phyloP scores from a whole-genome alignment of 768 basidiomycete genomes.

The Tulasnella sp. region DNA sequence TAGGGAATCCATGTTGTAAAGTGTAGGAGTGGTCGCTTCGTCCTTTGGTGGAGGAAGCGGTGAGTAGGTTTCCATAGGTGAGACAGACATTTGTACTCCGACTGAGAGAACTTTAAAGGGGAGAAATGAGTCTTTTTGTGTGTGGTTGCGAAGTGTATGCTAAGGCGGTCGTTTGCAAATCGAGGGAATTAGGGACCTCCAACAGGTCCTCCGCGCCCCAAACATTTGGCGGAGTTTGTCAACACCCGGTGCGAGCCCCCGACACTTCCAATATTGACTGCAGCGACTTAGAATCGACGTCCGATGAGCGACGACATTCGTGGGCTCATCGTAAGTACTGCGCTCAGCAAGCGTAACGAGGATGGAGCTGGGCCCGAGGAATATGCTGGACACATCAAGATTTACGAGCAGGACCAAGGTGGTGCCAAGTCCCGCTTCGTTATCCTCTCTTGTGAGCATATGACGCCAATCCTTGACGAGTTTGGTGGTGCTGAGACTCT shows the following conservation, averaged over 20 bases:
- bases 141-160: neutral
- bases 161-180: neutral
- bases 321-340: slow-evolving; percentile 5
- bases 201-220: neutral
- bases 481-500: neutral
- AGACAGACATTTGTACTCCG: neutral
- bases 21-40: neutral
- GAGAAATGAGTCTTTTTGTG: neutral
- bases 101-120: neutral
- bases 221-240: slow-evolving; percentile 6
- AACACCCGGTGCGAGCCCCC: neutral
- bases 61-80: no score
- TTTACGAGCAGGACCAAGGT: slow-evolving; percentile 82
- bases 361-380: slow-evolving; percentile 60
- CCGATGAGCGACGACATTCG: slow-evolving; percentile 11
- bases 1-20: neutral
- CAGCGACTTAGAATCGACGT: neutral
- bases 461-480: neutral
- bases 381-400: slow-evolving; percentile 85
- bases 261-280: neutral
- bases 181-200: neutral
- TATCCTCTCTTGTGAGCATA: slow-evolving; percentile 75
- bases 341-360: slow-evolving; percentile 1
- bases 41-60: neutral
- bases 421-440: slow-evolving; percentile 84